Conservation (phyloP, 176 grass and related monocot genomes). For the Aegilops umbellulata region DNA sequence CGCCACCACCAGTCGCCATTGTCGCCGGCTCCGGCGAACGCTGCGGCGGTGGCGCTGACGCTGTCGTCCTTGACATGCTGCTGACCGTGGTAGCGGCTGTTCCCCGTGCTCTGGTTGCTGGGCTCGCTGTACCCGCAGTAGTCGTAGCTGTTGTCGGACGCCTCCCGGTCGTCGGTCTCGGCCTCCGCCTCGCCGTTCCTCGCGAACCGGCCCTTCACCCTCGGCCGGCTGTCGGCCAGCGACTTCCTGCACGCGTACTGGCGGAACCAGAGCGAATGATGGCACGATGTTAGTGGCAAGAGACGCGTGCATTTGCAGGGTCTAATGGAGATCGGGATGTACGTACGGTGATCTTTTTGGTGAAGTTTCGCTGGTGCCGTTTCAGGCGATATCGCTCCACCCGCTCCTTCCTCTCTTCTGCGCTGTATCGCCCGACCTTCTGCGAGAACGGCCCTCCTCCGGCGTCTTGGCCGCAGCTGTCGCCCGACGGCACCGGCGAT, state of each 20-base stretch:
- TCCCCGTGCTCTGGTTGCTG: not conserved
- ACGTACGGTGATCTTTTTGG: constrained; percentile 90
- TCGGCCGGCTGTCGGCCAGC: constrained; percentile 79
- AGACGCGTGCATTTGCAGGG: not conserved
- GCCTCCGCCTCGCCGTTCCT: constrained; percentile 69
- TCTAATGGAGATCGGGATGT: not conserved
- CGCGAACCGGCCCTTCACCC: constrained; percentile 88
- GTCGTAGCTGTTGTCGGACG: constrained; percentile 41
- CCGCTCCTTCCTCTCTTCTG: constrained; percentile 73
- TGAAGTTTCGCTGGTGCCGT: constrained; percentile 72
- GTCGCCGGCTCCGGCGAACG: constrained; percentile 10
- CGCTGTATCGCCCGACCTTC: constrained; percentile 63
- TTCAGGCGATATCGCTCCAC: constrained; percentile 69
- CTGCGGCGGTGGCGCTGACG: not conserved
- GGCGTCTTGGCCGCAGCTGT: constrained; percentile 42
- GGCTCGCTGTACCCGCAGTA: constrained; percentile 35
- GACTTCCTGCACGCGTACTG: constrained; percentile 98
- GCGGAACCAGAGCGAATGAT: not conserved
- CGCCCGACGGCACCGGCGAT: constrained; percentile 31
- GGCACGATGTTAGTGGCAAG: not conserved
- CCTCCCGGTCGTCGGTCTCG: constrained; percentile 62
- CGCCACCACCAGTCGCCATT: constrained; percentile 73
- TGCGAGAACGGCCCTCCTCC: constrained; percentile 31
- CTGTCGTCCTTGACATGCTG: not conserved
- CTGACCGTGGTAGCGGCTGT: constrained; percentile 30